Evolutionary conservation across 306 rosid species (phyloP).

Genomic region (Trifolium pratense): DNA sequence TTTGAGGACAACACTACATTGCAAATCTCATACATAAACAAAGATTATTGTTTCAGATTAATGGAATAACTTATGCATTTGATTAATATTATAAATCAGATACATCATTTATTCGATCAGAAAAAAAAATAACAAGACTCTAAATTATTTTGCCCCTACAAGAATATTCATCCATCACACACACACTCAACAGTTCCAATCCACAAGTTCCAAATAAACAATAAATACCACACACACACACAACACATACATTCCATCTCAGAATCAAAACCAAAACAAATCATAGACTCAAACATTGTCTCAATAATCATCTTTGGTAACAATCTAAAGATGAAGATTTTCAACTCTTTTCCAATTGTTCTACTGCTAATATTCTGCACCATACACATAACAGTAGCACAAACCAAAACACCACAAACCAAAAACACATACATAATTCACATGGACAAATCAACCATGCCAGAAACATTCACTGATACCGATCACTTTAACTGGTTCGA

Average conservation of each 20-base stretch:
- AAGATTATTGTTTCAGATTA: too few species aligned
- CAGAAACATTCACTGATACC: conserved; percentile 53
- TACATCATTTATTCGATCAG: too few species aligned
- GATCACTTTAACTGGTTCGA: conserved; percentile 75
- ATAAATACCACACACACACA: conserved; percentile 42
- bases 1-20: neutral
- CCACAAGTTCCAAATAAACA: conserved; percentile 13
- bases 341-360: conserved; percentile 38
- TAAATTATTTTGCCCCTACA: neutral
- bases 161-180: conserved; percentile 12
- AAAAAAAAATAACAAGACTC: too few species aligned
- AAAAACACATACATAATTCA: conserved; percentile 77
- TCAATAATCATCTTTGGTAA: neutral
- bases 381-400: conserved; percentile 26
- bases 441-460: conserved; percentile 85
- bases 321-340: neutral
- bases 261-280: conserved; percentile 8
- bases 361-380: conserved; percentile 42
- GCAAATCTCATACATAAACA: neutral
- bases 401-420: conserved; percentile 46
- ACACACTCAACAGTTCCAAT: neutral
- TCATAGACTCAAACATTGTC: neutral
- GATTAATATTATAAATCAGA: too few species aligned
- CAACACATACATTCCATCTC: neutral
- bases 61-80: too few species aligned